Evolutionary conservation across 2,329 filamentous ascomycete species (phyloP).

Genomic region (Trichoderma asperellum): DNA sequence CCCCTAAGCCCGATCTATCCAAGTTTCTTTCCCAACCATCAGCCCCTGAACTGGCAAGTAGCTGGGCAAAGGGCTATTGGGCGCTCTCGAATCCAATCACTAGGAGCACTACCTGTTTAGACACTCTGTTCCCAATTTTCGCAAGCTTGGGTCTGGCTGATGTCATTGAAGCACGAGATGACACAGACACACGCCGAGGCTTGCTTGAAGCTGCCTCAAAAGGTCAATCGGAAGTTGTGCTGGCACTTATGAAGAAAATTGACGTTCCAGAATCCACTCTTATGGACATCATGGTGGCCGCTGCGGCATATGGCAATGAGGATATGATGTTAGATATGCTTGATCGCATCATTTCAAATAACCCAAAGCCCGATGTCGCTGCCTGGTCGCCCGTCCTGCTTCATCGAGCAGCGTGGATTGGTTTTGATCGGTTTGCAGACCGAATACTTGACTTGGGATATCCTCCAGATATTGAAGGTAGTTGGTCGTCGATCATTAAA

Average conservation of each 20-base stretch:
- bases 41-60: neutral
- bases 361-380: neutral
- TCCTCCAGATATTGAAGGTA: neutral
- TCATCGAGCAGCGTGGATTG: constrained; percentile 27
- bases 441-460: constrained; percentile 26
- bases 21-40: constrained; percentile 3
- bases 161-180: constrained; percentile 15
- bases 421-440: constrained; percentile 27
- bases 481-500: constrained; percentile 16
- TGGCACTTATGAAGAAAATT: constrained; percentile 2
- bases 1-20: constrained; percentile 13
- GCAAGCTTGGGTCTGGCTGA: constrained; percentile 20
- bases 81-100: constrained; percentile 28
- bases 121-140: constrained; percentile 27
- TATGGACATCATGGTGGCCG: constrained; percentile 25
- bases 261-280: constrained; percentile 9
- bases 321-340: constrained; percentile 26
- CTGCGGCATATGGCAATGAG: constrained; percentile 22
- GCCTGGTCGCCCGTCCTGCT: constrained; percentile 23
- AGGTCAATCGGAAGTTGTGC: constrained; percentile 20
- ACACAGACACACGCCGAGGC: constrained; percentile 23
- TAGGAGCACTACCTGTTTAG: constrained; percentile 14
- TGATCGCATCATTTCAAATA: constrained; percentile 15
- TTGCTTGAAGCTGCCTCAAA: constrained; percentile 28
- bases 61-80: constrained; percentile 29